Evolutionary conservation across 169 alveolate species (phyloP).

Genomic region (Eimeria falciformis): DNA sequence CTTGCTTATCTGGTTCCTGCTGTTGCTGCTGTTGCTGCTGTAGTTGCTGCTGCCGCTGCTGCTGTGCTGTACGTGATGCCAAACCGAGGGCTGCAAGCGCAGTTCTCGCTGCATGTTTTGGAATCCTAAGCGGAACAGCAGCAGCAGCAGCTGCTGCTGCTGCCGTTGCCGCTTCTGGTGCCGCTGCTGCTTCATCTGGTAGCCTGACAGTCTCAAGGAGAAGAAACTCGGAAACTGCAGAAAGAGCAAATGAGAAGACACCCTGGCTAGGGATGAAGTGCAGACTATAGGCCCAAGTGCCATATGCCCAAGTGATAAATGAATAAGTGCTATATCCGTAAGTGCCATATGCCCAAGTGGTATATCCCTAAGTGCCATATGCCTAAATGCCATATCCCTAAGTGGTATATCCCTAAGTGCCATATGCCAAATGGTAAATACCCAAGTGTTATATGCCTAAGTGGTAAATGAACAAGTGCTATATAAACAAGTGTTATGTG

Average conservation of each 20-base stretch:
- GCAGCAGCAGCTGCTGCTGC: conserved; percentile 40
- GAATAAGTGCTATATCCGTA: too few relatives aligned
- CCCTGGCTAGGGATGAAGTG: neutral
- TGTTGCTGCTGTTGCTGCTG: conserved; percentile 1
- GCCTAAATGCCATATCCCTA: too few relatives aligned
- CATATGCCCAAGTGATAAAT: neutral
- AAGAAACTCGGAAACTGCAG: conserved; percentile 34
- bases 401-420: too few relatives aligned
- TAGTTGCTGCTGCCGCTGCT: neutral
- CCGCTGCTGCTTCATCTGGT: neutral
- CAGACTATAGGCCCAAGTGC: too few relatives aligned
- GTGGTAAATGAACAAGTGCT: neutral
- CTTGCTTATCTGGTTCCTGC: too few relatives aligned
- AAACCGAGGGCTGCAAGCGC: conserved; percentile 49
- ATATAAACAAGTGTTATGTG: neutral
- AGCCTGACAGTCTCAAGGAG: conserved; percentile 27
- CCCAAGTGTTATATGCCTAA: too few relatives aligned
- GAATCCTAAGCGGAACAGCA: conserved; percentile 2
- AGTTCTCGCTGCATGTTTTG: conserved; percentile 23
- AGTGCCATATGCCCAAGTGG: too few relatives aligned
- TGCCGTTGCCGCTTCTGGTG: conserved; percentile 3
- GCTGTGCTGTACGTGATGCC: conserved; percentile 49
- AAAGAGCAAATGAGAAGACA: neutral
- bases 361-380: too few relatives aligned
- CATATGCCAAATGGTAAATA: too few relatives aligned